These are phyloP conservation scores for Luffa aegyptiaca DNA, from an alignment of 306 rosid genomes.

Conservation along the genomic window DNA sequence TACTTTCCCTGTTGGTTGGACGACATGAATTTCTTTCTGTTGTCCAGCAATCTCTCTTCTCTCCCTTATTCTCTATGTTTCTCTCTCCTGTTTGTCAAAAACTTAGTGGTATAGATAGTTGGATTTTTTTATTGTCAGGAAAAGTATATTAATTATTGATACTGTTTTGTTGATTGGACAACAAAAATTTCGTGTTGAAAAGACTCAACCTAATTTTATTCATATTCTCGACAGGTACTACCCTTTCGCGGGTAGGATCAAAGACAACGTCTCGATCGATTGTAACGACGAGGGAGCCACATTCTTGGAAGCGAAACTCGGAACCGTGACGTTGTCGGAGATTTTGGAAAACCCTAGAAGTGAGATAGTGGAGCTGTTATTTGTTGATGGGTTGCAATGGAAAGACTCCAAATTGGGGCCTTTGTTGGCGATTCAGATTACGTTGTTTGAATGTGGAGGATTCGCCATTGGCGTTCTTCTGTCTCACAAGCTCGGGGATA, in stretches of 20 bases:
- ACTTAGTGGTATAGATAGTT: too few relatives aligned
- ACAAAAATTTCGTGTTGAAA: not conserved
- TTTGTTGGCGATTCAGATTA: constrained; percentile 21
- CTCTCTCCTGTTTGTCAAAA: not conserved
- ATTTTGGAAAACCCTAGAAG: constrained; percentile 18
- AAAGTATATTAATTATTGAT: not conserved
- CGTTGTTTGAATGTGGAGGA: constrained; percentile 28
- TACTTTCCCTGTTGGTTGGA: not conserved
- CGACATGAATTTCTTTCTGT: not conserved
- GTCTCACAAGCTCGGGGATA: constrained; percentile 34
- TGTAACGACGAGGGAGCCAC: constrained; percentile 23
- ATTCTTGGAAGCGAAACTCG: constrained; percentile 20
- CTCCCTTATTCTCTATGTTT: not conserved
- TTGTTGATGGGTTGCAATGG: constrained; percentile 12
- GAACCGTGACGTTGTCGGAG: not conserved
- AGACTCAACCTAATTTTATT: not conserved
- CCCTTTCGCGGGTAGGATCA: constrained; percentile 34
- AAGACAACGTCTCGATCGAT: constrained; percentile 7
- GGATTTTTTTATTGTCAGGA: too few relatives aligned
- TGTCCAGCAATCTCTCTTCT: not conserved
- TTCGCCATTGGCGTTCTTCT: constrained; percentile 14
- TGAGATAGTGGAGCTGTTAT: constrained; percentile 5
- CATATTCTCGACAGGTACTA: constrained; percentile 13
- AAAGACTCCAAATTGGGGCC: not conserved
- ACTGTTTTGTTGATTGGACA: not conserved